phyloP scores from a whole-genome alignment of 495 filamentous ascomycete species.

The Aspergillus bridgeri region DNA sequence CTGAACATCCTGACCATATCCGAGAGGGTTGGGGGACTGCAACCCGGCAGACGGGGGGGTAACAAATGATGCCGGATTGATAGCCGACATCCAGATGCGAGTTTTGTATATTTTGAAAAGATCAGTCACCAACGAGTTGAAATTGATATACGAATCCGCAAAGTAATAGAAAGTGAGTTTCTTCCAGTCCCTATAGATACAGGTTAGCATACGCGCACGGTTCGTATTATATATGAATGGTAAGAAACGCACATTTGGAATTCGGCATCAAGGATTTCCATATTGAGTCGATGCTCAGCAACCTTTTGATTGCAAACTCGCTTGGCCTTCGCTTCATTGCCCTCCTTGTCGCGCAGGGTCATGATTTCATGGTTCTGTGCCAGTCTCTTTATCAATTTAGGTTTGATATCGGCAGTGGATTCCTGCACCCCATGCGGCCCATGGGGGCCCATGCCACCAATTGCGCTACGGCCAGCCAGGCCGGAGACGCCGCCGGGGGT shows the following conservation, averaged over 20 bases:
- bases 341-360: conserved; percentile 88
- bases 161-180: conserved; percentile 99
- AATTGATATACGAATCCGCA: conserved; percentile 96
- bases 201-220: conserved; percentile 1
- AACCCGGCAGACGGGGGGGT: conserved; percentile 67
- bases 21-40: conserved; percentile 41
- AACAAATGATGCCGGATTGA: conserved; percentile 97
- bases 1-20: conserved; percentile 33
- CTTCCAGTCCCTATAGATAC: conserved; percentile 80
- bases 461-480: conserved; percentile 55
- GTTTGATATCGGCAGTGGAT: conserved; percentile 76
- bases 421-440: conserved; percentile 71
- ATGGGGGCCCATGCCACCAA: conserved; percentile 71
- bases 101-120: conserved; percentile 99
- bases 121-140: conserved; percentile 94
- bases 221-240: no score
- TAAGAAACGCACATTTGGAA: conserved; percentile 84
- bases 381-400: conserved; percentile 92
- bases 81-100: conserved; percentile 98
- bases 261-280: conserved; percentile 99
- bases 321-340: conserved; percentile 96
- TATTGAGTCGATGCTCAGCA: conserved; percentile 85
- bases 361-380: conserved; percentile 88
- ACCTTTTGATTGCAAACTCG: conserved; percentile 95
- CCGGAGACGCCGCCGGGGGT: conserved; percentile 38